Evolutionary conservation across 106 monocot species (phyloP).

Genomic region (Acorus calamus): DNA sequence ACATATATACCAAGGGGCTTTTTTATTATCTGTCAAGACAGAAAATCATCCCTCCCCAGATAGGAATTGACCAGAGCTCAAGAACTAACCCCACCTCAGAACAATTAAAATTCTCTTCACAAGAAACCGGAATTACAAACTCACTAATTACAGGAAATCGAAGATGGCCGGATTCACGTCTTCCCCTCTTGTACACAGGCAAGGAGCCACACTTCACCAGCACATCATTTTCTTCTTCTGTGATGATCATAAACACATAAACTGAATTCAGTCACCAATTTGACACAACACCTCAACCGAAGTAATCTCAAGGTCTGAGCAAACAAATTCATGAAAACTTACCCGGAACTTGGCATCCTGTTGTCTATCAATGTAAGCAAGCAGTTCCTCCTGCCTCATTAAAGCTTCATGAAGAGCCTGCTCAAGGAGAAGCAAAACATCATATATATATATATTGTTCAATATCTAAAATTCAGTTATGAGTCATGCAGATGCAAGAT

Average conservation of each 20-base stretch:
- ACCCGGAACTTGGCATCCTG: slow-evolving; percentile 46
- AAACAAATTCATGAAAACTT: neutral
- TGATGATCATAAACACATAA: neutral
- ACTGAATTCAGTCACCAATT: no score
- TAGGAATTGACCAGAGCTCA: no score
- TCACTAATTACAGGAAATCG: no score
- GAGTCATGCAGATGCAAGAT: neutral
- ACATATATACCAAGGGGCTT: no score
- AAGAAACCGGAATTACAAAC: no score
- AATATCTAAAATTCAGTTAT: neutral
- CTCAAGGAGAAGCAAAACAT: neutral
- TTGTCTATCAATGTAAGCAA: slow-evolving; percentile 51
- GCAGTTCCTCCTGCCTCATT: slow-evolving; percentile 65
- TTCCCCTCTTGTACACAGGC: no score
- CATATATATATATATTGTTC: neutral
- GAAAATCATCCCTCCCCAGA: no score
- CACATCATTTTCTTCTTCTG: neutral
- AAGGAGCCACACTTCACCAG: neutral
- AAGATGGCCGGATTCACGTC: no score
- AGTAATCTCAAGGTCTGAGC: neutral
- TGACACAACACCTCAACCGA: neutral
- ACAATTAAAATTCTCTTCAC: no score
- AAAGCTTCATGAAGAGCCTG: slow-evolving; percentile 63
- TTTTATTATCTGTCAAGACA: no score
- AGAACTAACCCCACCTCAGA: no score